phyloP scores from a whole-genome alignment of 2,329 filamentous ascomycete species.

The Pseudogymnoascus sp. region DNA sequence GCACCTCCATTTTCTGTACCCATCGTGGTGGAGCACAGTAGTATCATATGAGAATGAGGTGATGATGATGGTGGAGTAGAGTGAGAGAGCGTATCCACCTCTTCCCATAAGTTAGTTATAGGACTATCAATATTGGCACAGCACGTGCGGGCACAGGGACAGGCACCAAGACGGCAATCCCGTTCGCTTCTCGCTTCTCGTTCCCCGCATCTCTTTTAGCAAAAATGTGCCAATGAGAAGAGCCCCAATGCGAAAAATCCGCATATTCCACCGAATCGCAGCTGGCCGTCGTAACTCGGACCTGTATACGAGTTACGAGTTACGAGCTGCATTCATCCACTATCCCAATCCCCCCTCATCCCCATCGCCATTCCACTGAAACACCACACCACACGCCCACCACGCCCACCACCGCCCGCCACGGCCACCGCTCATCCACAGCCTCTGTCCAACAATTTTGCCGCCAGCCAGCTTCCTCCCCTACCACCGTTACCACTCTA shows the following conservation, averaged over 20 bases:
- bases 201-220: not conserved
- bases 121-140: not conserved
- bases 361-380: slow-evolving; percentile 5
- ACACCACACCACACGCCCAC: not conserved
- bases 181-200: not conserved
- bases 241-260: slow-evolving; percentile 1
- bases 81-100: not conserved
- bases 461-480: slow-evolving; percentile 1
- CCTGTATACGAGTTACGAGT: not conserved
- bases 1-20: not conserved
- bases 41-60: not conserved
- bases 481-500: not conserved
- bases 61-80: not conserved
- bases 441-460: not conserved
- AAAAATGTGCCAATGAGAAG: slow-evolving; percentile 1
- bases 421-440: not conserved
- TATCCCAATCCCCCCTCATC: slow-evolving; percentile 2
- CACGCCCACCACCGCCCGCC: not conserved
- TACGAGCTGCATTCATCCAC: slow-evolving; percentile 2
- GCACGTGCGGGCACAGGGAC: not conserved
- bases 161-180: not conserved
- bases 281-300: not conserved
- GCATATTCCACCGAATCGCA: not conserved
- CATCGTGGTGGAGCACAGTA: not conserved
- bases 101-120: not conserved